These are phyloP conservation scores for Exophiala sideris DNA, from an alignment of 2,329 filamentous ascomycete genomes.

Conservation along the genomic window DNA sequence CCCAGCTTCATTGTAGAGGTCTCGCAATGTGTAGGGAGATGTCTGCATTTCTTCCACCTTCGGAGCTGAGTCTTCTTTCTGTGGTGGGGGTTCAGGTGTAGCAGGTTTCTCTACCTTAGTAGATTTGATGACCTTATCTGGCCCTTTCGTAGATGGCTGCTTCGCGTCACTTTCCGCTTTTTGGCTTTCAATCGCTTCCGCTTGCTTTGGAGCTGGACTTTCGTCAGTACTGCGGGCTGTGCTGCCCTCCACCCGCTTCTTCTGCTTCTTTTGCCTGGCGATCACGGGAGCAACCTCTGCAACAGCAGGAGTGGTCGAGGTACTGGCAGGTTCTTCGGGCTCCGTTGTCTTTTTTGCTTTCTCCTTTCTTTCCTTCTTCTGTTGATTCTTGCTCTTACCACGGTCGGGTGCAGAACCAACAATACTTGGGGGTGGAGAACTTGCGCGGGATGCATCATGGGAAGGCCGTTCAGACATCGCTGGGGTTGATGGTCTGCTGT, in stretches of 20 bases:
- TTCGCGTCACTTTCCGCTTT: not conserved
- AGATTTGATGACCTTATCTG: not conserved
- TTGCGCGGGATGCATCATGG: constrained; percentile 54
- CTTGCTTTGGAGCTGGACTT: not conserved
- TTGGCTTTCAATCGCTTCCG: constrained; percentile 1
- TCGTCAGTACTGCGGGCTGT: constrained; percentile 9
- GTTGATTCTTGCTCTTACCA: constrained; percentile 59
- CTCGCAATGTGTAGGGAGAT: constrained; percentile 22
- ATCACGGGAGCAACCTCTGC: constrained; percentile 61
- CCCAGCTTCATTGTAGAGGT: constrained; percentile 24
- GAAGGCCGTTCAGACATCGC: constrained; percentile 52
- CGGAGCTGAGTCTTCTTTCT: constrained; percentile 7
- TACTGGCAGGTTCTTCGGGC: constrained; percentile 38
- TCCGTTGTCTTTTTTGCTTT: constrained; percentile 46
- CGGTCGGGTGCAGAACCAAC: constrained; percentile 59
- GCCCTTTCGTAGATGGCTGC: not conserved
- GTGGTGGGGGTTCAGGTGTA: constrained; percentile 8
- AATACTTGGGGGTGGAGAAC: constrained; percentile 55
- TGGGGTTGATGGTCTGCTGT: constrained; percentile 60
- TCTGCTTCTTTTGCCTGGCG: constrained; percentile 60
- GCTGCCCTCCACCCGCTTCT: constrained; percentile 32
- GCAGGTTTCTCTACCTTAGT: constrained; percentile 1
- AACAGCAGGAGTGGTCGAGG: constrained; percentile 27
- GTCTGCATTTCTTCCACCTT: constrained; percentile 7
- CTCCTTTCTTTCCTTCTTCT: constrained; percentile 56